A percentile compares a stretch with the other conserved stretches of the same genome.
Conservation (phyloP, 2,329 filamentous ascomycete genomes). For the Cordyceps pruinosa region DNA sequence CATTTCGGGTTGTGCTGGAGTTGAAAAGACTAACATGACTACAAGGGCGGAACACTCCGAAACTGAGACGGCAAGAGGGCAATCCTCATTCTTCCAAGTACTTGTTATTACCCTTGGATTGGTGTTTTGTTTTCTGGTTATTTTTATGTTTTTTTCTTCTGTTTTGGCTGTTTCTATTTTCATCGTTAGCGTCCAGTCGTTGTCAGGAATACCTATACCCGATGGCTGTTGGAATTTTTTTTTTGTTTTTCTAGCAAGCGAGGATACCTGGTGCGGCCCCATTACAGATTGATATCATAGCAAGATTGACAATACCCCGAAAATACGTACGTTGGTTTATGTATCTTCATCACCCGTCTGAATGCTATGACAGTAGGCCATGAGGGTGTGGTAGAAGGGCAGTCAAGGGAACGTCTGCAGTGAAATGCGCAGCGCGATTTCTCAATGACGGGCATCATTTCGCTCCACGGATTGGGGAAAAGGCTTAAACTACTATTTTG, state of each 20-base stretch:
- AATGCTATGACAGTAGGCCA: no score
- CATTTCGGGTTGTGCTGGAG: constrained; percentile 8
- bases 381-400: no score
- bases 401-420: no score
- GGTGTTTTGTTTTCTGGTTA: background rate
- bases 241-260: constrained; percentile 8
- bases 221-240: background rate
- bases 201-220: constrained; percentile 16
- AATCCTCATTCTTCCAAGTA: constrained; percentile 9
- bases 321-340: background rate
- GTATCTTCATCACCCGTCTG: no score
- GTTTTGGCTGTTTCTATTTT: background rate
- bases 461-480: no score
- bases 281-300: constrained; percentile 7
- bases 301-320: background rate
- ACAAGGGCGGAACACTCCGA: constrained; percentile 14
- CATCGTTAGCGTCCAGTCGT: background rate
- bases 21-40: constrained; percentile 9
- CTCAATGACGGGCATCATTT: no score
- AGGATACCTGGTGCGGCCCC: background rate
- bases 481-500: no score
- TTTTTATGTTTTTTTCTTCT: background rate
- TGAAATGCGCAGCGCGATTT: no score
- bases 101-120: background rate
- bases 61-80: constrained; percentile 12